Evolutionary conservation across 305 asterid genomes (phyloP), one percentile per base, ranked within the genome.

Genomic region (Rubia balearica): DNA sequence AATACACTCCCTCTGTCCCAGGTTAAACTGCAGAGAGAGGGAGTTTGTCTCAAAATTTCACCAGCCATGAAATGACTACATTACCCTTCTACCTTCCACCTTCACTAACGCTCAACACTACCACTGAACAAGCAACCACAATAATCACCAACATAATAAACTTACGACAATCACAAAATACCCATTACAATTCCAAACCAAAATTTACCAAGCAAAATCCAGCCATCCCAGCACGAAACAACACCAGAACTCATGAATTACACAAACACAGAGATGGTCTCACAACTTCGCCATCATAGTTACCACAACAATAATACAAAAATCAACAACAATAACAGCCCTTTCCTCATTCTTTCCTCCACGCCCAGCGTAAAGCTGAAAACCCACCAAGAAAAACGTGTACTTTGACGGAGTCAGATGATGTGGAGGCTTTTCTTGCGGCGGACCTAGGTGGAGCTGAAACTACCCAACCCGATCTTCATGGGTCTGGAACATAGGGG

Each of bases 251-350:
- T 16, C 57, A 51, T 51, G 12, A 51, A 51, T 7, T 7, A 51
- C 57, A 51, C 57, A 8, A n/a, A 17, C 51, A 45, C 17, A 45
- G 51, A 51, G 16, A 51, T 16, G 57, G 33, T 10, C 16, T 22
- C 30, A 14, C 76, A 84, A 86, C 88, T 79, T 57, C 68, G 76
- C 79, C 87, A 81, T 83, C 74, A 14, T 77, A 73, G 5, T 0
- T 42, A 2, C 45, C 4, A 41, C 9, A 6, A 6, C 8, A 57
- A 57, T 7, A 57, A 57, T 16, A 56, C n/a, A 56, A 61, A 11
- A 9, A n/a, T 6, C 33, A 57, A 57, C 12, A 57, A 30, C 16
- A 61, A 61, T 27, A 71, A 48, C 16, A 13, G 16, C 57, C 6
- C 4, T 13, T 48, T 48, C 6, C 55, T 14, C 13, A 19, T 17